phyloP scores from a whole-genome alignment of 192 early-diverging fungal genomes.

The Coemansia biformis region DNA sequence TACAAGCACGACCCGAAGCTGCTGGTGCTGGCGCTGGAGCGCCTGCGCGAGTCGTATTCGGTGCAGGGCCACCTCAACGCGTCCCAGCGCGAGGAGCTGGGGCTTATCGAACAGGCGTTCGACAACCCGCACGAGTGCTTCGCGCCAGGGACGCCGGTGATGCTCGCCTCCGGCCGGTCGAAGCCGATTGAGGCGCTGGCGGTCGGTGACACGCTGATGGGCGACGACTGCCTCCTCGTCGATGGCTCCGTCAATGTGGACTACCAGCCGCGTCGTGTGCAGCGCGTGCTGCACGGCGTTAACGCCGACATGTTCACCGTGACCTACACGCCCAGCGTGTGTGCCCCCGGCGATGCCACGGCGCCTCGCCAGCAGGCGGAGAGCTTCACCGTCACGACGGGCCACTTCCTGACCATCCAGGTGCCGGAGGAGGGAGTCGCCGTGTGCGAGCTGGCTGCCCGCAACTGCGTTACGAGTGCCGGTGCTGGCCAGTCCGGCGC shows the following conservation, averaged over 20 bases:
- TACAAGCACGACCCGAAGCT: constrained; percentile 99
- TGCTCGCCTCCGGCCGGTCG: constrained; percentile 15
- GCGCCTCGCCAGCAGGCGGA: constrained; percentile 2
- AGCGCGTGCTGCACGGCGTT: constrained; percentile 13
- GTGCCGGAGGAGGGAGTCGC: constrained; percentile 2
- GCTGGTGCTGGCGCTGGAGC: constrained; percentile 89
- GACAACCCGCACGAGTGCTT: constrained; percentile 82
- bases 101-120: constrained; percentile 97
- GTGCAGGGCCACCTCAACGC: constrained; percentile 93
- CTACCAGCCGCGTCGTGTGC: constrained; percentile 24
- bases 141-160: constrained; percentile 17
- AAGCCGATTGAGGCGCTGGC: constrained; percentile 15
- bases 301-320: constrained; percentile 21
- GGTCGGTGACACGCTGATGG: constrained; percentile 28
- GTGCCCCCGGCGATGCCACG: background rate
- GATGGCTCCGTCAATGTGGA: constrained; percentile 9
- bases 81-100: constrained; percentile 94
- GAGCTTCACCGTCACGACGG: constrained; percentile 12
- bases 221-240: constrained; percentile 18
- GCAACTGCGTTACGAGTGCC: constrained; percentile 2
- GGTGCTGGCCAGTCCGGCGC: background rate
- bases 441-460: constrained; percentile 7
- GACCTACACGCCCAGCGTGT: constrained; percentile 3
- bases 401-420: constrained; percentile 15
- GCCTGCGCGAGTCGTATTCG: constrained; percentile 90